A percentile compares a stretch with the other conserved stretches of the same genome.
Evolutionary conservation across 2,329 filamentous ascomycete species (phyloP).

Genomic region (Arthroderma uncinatum): DNA sequence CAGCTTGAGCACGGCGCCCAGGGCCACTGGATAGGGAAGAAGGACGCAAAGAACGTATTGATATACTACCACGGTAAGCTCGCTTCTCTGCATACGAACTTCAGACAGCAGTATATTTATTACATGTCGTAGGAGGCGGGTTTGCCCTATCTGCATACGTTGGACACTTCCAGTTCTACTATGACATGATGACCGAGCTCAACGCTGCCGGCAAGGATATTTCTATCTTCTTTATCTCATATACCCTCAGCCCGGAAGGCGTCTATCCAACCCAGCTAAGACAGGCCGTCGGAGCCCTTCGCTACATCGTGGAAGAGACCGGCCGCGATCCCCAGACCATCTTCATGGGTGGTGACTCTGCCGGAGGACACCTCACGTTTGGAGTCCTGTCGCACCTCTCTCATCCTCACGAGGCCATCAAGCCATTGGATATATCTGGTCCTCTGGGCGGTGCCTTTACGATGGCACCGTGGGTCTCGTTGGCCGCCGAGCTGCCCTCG

Average conservation of each 20-base stretch:
- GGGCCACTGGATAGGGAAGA: constrained; percentile 33
- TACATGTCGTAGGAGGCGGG: constrained; percentile 39
- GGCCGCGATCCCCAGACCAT: constrained; percentile 26
- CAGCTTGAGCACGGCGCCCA: constrained; percentile 23
- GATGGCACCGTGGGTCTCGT: constrained; percentile 48
- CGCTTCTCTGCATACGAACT: background rate
- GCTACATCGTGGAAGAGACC: constrained; percentile 29
- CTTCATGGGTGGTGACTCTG: constrained; percentile 36
- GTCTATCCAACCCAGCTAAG: constrained; percentile 36
- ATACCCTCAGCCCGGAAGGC: constrained; percentile 43
- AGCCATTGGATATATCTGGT: constrained; percentile 30
- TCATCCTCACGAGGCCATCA: constrained; percentile 47
- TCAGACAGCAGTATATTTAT: background rate
- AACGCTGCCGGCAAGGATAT: constrained; percentile 35
- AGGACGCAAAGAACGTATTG: constrained; percentile 29
- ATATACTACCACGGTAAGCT: constrained; percentile 30
- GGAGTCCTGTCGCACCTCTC: constrained; percentile 32
- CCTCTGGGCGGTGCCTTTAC: constrained; percentile 43
- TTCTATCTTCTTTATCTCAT: constrained; percentile 45
- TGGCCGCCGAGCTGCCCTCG: constrained; percentile 37
- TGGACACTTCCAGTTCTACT: constrained; percentile 27
- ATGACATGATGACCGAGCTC: constrained; percentile 39
- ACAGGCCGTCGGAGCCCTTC: constrained; percentile 32
- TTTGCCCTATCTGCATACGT: constrained; percentile 41
- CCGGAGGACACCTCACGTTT: constrained; percentile 34